Percentiles rank a stretch among this genome's conserved stretches.
Evolutionary conservation across 2,329 filamentous ascomycete genomes (phyloP).

Genomic region (Davidsoniella virescens): DNA sequence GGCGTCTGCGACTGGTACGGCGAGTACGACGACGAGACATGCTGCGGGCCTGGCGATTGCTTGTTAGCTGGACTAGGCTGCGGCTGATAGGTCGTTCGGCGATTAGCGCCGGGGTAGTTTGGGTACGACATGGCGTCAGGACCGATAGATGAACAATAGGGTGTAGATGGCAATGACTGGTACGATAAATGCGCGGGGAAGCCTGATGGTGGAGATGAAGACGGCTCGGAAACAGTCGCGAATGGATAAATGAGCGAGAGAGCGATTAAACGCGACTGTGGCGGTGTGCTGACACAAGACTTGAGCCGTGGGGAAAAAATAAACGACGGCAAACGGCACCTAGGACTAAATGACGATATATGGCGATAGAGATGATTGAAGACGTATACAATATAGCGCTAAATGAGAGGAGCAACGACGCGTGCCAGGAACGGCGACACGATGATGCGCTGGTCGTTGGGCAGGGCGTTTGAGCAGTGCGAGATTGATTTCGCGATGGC

Average conservation of each 20-base stretch:
- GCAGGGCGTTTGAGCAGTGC: not conserved
- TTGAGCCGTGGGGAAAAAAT: not conserved
- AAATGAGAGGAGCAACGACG: not conserved
- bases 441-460: not conserved
- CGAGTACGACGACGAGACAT: constrained; percentile 38
- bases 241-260: not conserved
- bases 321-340: not conserved
- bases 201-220: no score
- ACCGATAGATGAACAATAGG: no score
- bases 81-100: constrained; percentile 13
- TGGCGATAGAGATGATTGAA: not conserved
- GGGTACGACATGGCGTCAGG: no score
- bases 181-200: no score
- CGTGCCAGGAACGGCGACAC: constrained; percentile 3
- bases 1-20: constrained; percentile 38
- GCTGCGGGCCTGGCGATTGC: constrained; percentile 37
- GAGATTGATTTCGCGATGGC: not conserved
- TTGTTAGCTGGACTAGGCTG: constrained; percentile 37
- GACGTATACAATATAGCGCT: not conserved
- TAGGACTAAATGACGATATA: not conserved
- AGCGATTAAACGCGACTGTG: constrained; percentile 6
- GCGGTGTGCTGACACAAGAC: constrained; percentile 1
- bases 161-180: no score
- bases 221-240: no score
- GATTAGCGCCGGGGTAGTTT: not conserved